Conservation (phyloP, 2,329 filamentous ascomycete genomes). For the Fusarium torulosum region DNA sequence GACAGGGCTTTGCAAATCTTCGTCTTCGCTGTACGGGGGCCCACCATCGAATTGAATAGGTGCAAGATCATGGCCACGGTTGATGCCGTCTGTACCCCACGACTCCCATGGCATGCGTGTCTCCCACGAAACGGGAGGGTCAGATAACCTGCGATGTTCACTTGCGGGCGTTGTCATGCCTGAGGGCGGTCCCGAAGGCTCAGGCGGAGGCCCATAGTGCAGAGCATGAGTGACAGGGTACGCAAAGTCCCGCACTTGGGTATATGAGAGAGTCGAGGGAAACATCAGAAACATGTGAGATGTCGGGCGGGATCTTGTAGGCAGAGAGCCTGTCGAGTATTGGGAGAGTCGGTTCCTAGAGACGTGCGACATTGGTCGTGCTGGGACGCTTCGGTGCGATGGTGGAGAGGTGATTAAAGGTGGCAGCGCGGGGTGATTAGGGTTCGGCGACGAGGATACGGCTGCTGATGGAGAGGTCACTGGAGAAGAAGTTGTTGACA, state of each 20-base stretch:
- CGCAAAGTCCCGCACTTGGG: constrained; percentile 95
- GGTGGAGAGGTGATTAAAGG: constrained; percentile 70
- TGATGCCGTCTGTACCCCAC: constrained; percentile 66
- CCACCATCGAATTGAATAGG: constrained; percentile 89
- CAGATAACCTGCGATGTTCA: constrained; percentile 84
- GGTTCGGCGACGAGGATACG: constrained; percentile 60
- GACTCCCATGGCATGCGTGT: constrained; percentile 71
- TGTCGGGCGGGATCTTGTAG: constrained; percentile 78
- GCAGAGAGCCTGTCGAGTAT: constrained; percentile 79
- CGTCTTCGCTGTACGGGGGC: constrained; percentile 94
- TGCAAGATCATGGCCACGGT: constrained; percentile 77
- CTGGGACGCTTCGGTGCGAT: constrained; percentile 69
- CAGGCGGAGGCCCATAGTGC: constrained; percentile 92
- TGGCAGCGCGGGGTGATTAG: constrained; percentile 67
- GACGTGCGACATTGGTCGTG: constrained; percentile 79
- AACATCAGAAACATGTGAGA: constrained; percentile 88
- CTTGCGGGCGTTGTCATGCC: constrained; percentile 87
- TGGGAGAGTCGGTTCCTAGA: constrained; percentile 86
- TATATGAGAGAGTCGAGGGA: constrained; percentile 86
- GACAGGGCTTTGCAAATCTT: constrained; percentile 92
- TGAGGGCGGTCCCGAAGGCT: constrained; percentile 76
- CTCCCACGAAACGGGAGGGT: constrained; percentile 83
- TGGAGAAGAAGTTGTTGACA: constrained; percentile 69
- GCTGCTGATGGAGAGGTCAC: constrained; percentile 65
- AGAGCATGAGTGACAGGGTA: constrained; percentile 85